phyloP scores from a whole-genome alignment of 2,329 filamentous ascomycete species.

The Colletotrichum cereale region DNA sequence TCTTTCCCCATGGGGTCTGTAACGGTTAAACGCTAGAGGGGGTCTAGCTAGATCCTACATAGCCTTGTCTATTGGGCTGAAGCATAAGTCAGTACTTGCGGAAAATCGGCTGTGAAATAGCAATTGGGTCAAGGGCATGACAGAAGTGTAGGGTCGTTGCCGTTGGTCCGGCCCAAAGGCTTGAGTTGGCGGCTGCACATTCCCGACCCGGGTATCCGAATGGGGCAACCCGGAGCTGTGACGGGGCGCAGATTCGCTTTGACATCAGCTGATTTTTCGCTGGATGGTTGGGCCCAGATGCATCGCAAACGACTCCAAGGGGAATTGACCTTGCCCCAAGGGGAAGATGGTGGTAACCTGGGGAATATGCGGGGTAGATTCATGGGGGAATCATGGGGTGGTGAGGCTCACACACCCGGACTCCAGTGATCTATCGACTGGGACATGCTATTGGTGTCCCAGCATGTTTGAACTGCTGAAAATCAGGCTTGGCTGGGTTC shows the following conservation, averaged over 20 bases:
- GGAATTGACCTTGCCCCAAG: background rate
- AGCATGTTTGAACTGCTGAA: background rate
- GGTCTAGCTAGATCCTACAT: background rate
- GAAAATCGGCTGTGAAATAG: constrained; percentile 5
- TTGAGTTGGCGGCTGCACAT: constrained; percentile 11
- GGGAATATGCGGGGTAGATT: constrained; percentile 28
- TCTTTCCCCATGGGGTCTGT: background rate
- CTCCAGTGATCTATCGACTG: background rate
- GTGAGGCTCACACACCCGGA: constrained; percentile 6
- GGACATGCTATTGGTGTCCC: background rate
- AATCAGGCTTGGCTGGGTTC: background rate
- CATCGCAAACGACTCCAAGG: background rate
- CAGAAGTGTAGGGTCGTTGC: background rate
- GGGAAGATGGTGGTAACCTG: background rate
- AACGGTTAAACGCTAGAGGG: background rate
- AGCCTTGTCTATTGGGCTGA: background rate
- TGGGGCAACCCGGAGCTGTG: constrained; percentile 21
- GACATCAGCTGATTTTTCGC: background rate
- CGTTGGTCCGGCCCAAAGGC: constrained; percentile 6
- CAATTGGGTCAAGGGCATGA: background rate
- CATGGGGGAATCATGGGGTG: constrained; percentile 3
- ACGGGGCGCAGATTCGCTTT: background rate
- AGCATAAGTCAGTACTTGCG: background rate
- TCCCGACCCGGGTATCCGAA: constrained; percentile 15
- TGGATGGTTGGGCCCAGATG: background rate